Conservation (phyloP, 2,329 filamentous ascomycete species). For the Colletotrichum liaoningense region DNA sequence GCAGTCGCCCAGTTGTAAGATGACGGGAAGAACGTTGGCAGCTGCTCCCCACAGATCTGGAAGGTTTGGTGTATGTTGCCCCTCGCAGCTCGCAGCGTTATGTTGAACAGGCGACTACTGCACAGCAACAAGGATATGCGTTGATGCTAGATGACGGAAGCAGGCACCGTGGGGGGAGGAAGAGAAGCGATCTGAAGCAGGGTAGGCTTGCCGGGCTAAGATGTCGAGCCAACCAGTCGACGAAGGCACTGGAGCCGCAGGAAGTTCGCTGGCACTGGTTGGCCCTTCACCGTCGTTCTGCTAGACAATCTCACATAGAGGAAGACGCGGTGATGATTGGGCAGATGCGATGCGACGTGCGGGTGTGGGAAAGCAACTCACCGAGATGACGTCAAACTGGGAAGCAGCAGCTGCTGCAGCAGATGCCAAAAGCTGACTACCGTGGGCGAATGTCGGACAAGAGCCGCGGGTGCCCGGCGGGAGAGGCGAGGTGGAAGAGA, state of each 20-base stretch:
- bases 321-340: constrained; percentile 23
- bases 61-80: not conserved
- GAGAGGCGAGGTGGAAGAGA: constrained; percentile 2
- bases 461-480: constrained; percentile 1
- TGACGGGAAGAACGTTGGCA: not conserved
- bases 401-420: not conserved
- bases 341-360: constrained; percentile 4
- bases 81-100: not conserved
- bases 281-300: constrained; percentile 20
- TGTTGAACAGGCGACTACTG: constrained; percentile 26
- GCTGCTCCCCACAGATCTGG: not conserved
- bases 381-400: constrained; percentile 34
- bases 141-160: constrained; percentile 28
- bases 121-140: constrained; percentile 14
- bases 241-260: not conserved
- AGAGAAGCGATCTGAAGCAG: constrained; percentile 16
- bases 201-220: not conserved
- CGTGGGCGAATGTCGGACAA: constrained; percentile 3
- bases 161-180: constrained; percentile 14
- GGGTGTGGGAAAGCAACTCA: constrained; percentile 10
- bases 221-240: constrained; percentile 15
- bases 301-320: not conserved
- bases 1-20: not conserved
- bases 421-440: constrained; percentile 3
- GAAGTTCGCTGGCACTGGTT: constrained; percentile 2